Evolutionary conservation across 2,329 filamentous ascomycete species (phyloP), one percentile per base, ranked within the genome.

Genomic region (Clonostachys rhizophaga): DNA sequence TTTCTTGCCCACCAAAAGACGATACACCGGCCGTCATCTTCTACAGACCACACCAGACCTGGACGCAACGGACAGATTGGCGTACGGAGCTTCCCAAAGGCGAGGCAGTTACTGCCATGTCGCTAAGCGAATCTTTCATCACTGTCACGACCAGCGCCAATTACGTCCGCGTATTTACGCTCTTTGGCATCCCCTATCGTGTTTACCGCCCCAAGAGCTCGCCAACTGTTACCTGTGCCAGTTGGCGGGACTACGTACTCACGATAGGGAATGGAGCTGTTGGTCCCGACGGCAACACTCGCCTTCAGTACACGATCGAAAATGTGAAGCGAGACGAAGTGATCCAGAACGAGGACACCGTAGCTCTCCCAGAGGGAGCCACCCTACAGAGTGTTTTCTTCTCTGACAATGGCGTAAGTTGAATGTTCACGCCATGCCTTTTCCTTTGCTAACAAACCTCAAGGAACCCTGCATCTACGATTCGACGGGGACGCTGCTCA

Each of bases 401-500:
- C 67, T 95, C 90, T 13, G 89, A 95, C 58, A 81, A 79, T 49
- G 94, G 94, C n/a, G 87, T 90, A 74, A 68, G 84, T 72, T 20
- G 13, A 11, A 35, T 30, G 24, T 4, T 30, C 24, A 30, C 9
- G 24, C 24, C 24, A 10, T 34, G 13, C 9, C 14, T 14, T 20
- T 41, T 5, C 13, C 39, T 14, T 14, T 34, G 5, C 10, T 34
- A 12, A 36, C 16, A 7, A 6, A 5, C 33, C 5, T 20, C 13
- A 52, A 90, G 86, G 91, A 99, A 58, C 94, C 94, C 7, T 96
- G 90, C 64, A 91, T 97, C 49, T 99, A 97, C 66, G 94, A 97
- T 65, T 90, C 89, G 6, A 89, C 89, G 3, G 94, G 95, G 39
- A 90, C 92, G 1, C 75, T 99, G 2, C 77, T 97, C 12, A 87